Conservation (phyloP, 208 protist species). For the Leishmania arabica region DNA sequence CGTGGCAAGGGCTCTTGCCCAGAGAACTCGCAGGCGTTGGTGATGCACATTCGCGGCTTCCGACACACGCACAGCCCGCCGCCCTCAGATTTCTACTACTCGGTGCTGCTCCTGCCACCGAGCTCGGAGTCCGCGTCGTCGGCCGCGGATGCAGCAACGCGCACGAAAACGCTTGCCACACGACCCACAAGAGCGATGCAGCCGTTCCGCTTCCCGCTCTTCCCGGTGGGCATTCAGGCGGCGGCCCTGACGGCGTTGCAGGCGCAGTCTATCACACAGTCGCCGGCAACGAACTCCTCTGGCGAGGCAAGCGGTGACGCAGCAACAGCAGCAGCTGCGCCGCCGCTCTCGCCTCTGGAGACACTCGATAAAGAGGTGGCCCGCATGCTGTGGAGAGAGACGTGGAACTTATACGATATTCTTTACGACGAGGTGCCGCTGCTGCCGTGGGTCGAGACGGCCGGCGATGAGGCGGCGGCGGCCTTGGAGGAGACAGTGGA, state of each 20-base stretch:
- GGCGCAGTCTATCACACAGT: neutral
- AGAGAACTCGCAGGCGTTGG: conserved; percentile 83
- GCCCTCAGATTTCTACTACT: conserved; percentile 16
- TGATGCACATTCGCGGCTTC: conserved; percentile 82
- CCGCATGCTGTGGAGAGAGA: conserved; percentile 74
- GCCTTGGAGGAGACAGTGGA: conserved; percentile 15
- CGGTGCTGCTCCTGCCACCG: neutral
- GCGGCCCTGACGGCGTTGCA: conserved; percentile 12
- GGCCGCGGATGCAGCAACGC: neutral
- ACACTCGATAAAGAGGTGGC: conserved; percentile 8
- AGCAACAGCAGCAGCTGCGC: neutral
- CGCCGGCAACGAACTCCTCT: neutral
- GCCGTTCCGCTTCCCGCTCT: conserved; percentile 54
- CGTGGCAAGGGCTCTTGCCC: conserved; percentile 76
- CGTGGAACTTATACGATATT: conserved; percentile 90
- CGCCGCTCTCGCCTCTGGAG: neutral
- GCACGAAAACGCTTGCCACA: neutral
- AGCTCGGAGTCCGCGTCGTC: neutral
- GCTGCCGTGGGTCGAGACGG: conserved; percentile 36
- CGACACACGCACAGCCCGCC: conserved; percentile 55
- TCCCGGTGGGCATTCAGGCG: conserved; percentile 59
- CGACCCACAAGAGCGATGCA: conserved; percentile 2
- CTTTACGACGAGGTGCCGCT: conserved; percentile 77
- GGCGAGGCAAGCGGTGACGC: neutral
- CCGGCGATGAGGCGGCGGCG: neutral